Evolutionary conservation across 2,329 filamentous ascomycete species (phyloP), one percentile per base, ranked within the genome.

Genomic region (Cercospora sp.): DNA sequence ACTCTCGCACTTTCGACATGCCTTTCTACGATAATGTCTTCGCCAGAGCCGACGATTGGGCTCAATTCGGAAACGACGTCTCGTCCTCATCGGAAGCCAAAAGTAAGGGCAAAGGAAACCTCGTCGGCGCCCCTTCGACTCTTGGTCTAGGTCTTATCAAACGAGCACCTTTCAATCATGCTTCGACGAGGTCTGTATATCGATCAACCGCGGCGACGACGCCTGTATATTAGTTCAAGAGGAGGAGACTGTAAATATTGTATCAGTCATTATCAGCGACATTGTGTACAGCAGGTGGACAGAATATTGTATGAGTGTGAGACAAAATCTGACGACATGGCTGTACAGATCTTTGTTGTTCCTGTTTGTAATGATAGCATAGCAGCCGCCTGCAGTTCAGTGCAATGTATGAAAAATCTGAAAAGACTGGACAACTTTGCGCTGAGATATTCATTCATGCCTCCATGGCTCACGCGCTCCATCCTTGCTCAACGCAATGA

Each of bases 61-160:
- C 60, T 23, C 26, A 39, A 6, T 23, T 63, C 6, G 66, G 66
- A 2, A 68, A 65, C n/a, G 53, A 62, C 23, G n/a, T 64, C 13
- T 64, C 39, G 5, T 33, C 39, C 10, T 51, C 60, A 18, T 31
- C 45, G 4, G 23, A 26, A 2, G 36, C 36, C 20, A 28, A 57
- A n/a, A 28, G 9, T 20, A 33, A 9, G 6, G 26, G 53, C 53
- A 58, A 31, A 58, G 26, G 26, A 9, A 31, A 28, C 26, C 53
- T 33, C n/a, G n/a, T 28, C 26, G 30, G 26, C 53, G 26, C 62
- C 3, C 18, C 18, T 13, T 42, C 51, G 48, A 33, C 45, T 26
- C 13, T 58, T 20, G 62, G 62, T 6, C 48, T 64, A 13, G 62
- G 62, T 28, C 12, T 63, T 5, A 57, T 57, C n/a, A 64, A 20